These are phyloP conservation scores for Turnera subulata DNA, from an alignment of 345 rosid genomes.

Conservation along the genomic window DNA sequence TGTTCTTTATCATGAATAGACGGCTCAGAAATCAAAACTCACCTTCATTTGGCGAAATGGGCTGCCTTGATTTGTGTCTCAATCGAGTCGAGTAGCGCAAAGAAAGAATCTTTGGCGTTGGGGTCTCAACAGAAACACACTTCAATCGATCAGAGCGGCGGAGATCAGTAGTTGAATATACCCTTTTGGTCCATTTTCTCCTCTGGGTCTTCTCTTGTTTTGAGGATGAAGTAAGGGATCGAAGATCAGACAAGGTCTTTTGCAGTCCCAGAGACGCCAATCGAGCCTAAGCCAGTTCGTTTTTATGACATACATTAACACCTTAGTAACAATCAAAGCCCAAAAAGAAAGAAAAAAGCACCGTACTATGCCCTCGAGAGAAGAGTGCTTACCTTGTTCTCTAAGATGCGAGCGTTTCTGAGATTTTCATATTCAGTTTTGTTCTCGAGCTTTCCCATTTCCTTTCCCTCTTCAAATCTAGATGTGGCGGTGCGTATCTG, in stretches of 20 bases:
- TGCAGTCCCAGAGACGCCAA: conserved; percentile 37
- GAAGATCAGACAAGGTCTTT: conserved; percentile 26
- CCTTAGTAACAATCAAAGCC: neutral
- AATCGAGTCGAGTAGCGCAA: conserved; percentile 24
- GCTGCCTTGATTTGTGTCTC: conserved; percentile 1
- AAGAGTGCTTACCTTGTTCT: conserved; percentile 27
- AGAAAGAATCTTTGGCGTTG: neutral
- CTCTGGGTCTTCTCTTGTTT: conserved; percentile 14
- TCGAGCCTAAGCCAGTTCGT: conserved; percentile 23
- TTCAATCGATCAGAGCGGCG: conserved; percentile 35
- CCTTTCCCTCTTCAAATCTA: too few species aligned
- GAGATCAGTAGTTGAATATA: conserved; percentile 3
- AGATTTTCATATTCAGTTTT: conserved; percentile 31
- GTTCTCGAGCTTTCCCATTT: conserved; percentile 10
- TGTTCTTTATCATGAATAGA: neutral
- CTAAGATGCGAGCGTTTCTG: conserved; percentile 31
- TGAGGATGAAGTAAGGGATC: conserved; percentile 17
- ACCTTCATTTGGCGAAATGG: neutral
- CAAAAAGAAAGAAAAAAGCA: too few species aligned
- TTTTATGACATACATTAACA: neutral
- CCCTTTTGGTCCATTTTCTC: conserved; percentile 10
- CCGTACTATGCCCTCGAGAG: neutral
- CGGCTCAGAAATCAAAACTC: neutral
- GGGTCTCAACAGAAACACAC: neutral
- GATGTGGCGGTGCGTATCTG: too few species aligned